Conservation (phyloP, 1,284 basidiomycete species). For the Acaromyces ingoldii region DNA sequence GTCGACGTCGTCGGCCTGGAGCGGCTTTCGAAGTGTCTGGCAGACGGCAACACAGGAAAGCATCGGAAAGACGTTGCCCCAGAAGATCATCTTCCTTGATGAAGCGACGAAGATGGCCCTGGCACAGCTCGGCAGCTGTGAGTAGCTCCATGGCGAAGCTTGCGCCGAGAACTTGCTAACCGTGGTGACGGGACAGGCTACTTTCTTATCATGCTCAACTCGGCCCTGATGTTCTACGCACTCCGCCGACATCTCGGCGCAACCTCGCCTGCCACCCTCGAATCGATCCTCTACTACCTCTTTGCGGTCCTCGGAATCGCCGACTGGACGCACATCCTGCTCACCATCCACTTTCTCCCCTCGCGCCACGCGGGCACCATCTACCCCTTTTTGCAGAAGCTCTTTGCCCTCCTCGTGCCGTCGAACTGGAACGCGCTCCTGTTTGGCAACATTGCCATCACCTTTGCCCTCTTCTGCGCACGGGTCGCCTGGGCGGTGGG, state of each 20-base stretch:
- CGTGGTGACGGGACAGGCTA: conserved; percentile 13
- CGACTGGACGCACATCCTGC: conserved; percentile 31
- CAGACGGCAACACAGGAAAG: conserved; percentile 5
- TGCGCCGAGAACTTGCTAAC: background rate
- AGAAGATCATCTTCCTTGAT: background rate
- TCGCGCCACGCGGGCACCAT: background rate
- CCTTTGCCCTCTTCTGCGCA: conserved; percentile 33
- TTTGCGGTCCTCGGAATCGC: conserved; percentile 22
- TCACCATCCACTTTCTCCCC: conserved; percentile 34
- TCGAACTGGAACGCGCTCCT: conserved; percentile 31
- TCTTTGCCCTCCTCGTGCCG: conserved; percentile 13
- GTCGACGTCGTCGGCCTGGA: background rate
- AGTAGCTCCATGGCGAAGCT: background rate
- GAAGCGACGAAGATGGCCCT: conserved; percentile 25
- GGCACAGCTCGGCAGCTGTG: conserved; percentile 34
- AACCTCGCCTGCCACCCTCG: conserved; percentile 15
- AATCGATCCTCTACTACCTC: conserved; percentile 22
- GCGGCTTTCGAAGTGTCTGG: background rate
- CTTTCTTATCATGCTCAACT: conserved; percentile 39
- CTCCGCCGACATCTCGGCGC: conserved; percentile 16
- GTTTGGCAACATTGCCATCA: conserved; percentile 43
- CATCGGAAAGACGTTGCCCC: conserved; percentile 4
- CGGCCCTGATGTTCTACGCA: conserved; percentile 26
- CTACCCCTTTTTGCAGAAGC: conserved; percentile 10
- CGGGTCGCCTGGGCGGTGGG: conserved; percentile 10